Base-by-base conservation (phyloP, 805 yeast genomes). In the Wickerhamomyces queroliae region DNA sequence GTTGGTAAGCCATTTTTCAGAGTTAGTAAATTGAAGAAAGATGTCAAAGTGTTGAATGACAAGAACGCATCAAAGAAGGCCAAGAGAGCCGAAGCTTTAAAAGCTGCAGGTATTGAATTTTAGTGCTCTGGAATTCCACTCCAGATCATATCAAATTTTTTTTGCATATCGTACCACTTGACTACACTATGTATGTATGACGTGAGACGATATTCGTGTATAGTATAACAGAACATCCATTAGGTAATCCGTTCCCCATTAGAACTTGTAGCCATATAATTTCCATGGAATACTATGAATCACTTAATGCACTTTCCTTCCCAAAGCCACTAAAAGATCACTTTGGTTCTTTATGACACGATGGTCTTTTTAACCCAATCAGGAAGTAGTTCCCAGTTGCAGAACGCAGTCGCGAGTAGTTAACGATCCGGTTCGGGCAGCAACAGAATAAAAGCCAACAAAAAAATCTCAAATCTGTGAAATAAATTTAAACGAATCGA, bases 31-130 rank as follows among this genome's bases (percentile, higher is more conserved):
- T 44, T 59, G 17, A 60, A 56, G 44, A 62, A 60, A 37, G 47
- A 56, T 19, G 47, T 50, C 13, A 52, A 57, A 32, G 55, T 52
- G 33, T 49, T 66, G 40, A 63, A 65, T 45, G 50, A 55, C 23
- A 50, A 50, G 12, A 58, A 64, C 21, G 43, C 49, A 34, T 47
- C 43, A 28, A 65, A 57, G 48, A 67, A 59, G 40, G 49, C 54
- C 13, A 48, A 58, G 22, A 63, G 70, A 51, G 45, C 54, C 37
- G 44, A 46, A 17, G 60, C 61, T 22, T 41, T 66, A 29, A 47
- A 59, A 34, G 60, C 58, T 36, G 59, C 59, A 15, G 70, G 69
- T 35, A 63, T 66, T 39, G 56, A 58, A 18, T 63, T 65, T 51
- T 58, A 55, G 46, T 59, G 35, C 9, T 25, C 18, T 18, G 12